These are phyloP conservation scores for Pseudogymnoascus pannorum DNA, from an alignment of 2,329 filamentous ascomycete species.

Conservation along the genomic window DNA sequence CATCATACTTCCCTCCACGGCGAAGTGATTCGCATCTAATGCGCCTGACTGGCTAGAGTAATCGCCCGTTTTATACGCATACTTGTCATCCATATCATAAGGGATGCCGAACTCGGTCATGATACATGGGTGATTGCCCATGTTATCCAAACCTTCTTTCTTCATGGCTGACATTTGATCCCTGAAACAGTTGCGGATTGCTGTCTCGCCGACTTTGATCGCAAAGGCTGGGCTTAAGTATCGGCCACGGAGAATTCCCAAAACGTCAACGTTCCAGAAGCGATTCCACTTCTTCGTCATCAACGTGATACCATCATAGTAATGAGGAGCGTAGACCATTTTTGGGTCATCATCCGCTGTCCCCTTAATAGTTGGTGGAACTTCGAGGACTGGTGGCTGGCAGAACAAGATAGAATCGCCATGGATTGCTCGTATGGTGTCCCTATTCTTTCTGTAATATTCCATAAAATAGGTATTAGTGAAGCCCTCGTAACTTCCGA, in stretches of 20 bases:
- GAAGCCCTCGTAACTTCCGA: slow-evolving; percentile 72
- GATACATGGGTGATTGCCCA: slow-evolving; percentile 81
- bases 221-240: slow-evolving; percentile 87
- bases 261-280: slow-evolving; percentile 92
- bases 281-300: slow-evolving; percentile 99
- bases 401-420: slow-evolving; percentile 79
- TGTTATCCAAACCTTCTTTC: slow-evolving; percentile 79
- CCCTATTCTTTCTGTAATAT: slow-evolving; percentile 69
- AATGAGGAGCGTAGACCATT: slow-evolving; percentile 91
- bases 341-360: slow-evolving; percentile 82
- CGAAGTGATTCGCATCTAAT: slow-evolving; percentile 94
- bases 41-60: slow-evolving; percentile 88
- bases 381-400: slow-evolving; percentile 84
- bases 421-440: slow-evolving; percentile 68
- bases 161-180: slow-evolving; percentile 79
- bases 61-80: slow-evolving; percentile 91
- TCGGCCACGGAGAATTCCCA: slow-evolving; percentile 81
- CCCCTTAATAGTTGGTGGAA: slow-evolving; percentile 81
- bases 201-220: slow-evolving; percentile 84
- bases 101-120: slow-evolving; percentile 96
- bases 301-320: slow-evolving; percentile 91
- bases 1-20: slow-evolving; percentile 72
- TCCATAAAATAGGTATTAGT: slow-evolving; percentile 89
- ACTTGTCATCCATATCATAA: slow-evolving; percentile 96
- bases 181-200: slow-evolving; percentile 86